Percentiles rank a stretch among this genome's conserved stretches.
Evolutionary conservation across 768 basidiomycete genomes (phyloP).

Genomic region (Tulasnella sp.): DNA sequence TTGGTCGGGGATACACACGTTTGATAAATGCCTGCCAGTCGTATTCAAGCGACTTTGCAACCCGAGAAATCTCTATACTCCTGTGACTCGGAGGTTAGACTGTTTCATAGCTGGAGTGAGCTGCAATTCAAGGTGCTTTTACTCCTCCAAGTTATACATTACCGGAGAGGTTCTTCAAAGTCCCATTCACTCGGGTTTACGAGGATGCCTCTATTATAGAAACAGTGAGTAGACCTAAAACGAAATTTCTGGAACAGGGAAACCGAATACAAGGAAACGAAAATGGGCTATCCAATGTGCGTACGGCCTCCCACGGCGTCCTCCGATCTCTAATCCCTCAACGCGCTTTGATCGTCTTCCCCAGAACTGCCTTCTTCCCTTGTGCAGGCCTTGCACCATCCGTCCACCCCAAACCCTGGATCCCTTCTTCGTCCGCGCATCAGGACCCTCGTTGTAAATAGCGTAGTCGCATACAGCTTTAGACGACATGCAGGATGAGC

Average conservation of each 20-base stretch:
- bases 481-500: constrained; percentile 92
- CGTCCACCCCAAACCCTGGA: constrained; percentile 1
- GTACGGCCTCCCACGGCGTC: not conserved
- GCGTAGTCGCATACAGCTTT: constrained; percentile 65
- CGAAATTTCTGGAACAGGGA: not conserved
- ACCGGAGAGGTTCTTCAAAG: too few species aligned
- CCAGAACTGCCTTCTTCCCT: constrained; percentile 17
- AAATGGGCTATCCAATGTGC: not conserved
- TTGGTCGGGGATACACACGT: too few species aligned
- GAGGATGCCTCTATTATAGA: not conserved
- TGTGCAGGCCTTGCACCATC: constrained; percentile 7
- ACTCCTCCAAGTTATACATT: too few species aligned
- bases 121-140: too few species aligned
- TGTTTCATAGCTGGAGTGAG: too few species aligned
- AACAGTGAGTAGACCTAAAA: not conserved
- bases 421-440: constrained; percentile 42
- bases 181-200: too few species aligned
- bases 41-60: too few species aligned
- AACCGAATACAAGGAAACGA: not conserved
- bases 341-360: constrained; percentile 5
- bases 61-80: too few species aligned
- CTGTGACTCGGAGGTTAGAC: too few species aligned
- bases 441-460: constrained; percentile 87
- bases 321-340: not conserved
- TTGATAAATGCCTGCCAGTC: too few species aligned